Base-by-base conservation (phyloP, 2,329 filamentous ascomycete genomes). In the Diaporthe batatas region DNA sequence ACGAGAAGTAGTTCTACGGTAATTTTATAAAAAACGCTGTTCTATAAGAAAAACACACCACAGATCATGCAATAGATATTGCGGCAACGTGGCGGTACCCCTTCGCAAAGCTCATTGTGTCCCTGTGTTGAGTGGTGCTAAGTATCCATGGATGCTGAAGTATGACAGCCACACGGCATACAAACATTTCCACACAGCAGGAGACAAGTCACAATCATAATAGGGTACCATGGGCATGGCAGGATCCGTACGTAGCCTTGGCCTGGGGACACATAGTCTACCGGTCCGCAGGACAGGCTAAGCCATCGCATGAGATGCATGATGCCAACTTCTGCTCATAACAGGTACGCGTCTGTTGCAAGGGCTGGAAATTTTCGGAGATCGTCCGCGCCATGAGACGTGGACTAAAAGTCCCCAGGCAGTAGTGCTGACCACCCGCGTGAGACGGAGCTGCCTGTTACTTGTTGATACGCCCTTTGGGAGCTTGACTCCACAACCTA, bases 391-490 rank as follows among this genome's bases (percentile, higher is more conserved):
- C 25, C 34, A 34, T 47, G 25, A 18, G 32, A n/a, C 21, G 42
- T 34, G 25, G 34, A 65, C 42, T 18, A 65, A 36, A 36, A 5
- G 6, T 36, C 59, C 21, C 5, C 59, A 34, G 21, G 18, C 29
- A 65, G 25, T 51, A 65, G 59, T 65, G 59, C 59, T 65, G 29
- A 65, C 59, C 36, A n/a, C 42, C 44, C 18, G 6, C 25, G 36
- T 16, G 59, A 25, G 21, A 65, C 21, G 14, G 12, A 65, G 42
- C 59, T 64, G 25, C 42, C 58, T 34, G 32, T 49, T 42, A 42
- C 42, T 42, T 47, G 59, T 16, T 18, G 42, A 21, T 44, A 65
- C 59, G 59, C 59, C 59, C 59, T 51, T 16, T 7, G 44, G 21
- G 21, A 51, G 59, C 36, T 44, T 44, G 62, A 36, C 62, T 65